A percentile compares a stretch with the other conserved stretches of the same genome.
Conservation (phyloP, 495 filamentous ascomycete species). For the Physcia stellaris region DNA sequence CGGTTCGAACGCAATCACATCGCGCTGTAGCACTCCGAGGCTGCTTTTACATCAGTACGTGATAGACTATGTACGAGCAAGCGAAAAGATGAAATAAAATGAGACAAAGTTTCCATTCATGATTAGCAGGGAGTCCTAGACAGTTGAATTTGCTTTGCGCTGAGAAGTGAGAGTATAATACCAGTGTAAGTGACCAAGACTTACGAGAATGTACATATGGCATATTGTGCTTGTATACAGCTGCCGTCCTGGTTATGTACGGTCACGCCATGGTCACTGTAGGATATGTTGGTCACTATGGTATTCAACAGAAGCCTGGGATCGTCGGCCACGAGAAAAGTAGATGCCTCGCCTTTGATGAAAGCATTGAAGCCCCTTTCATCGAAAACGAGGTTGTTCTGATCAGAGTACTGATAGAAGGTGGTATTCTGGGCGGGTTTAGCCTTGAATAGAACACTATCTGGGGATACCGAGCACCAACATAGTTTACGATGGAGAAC, state of each 20-base stretch:
- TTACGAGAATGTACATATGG: constrained; percentile 43
- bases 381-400: constrained; percentile 56
- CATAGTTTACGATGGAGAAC: constrained; percentile 28
- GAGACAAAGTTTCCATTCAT: no score
- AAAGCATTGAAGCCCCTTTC: constrained; percentile 53
- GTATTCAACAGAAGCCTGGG: constrained; percentile 45
- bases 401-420: constrained; percentile 36
- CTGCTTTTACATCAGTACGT: constrained; percentile 5
- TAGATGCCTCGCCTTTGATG: constrained; percentile 45
- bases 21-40: constrained; percentile 55
- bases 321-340: constrained; percentile 44
- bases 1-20: constrained; percentile 46
- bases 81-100: no score
- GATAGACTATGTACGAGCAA: no score
- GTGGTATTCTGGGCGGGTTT: constrained; percentile 23
- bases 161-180: neutral
- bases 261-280: constrained; percentile 39
- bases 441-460: neutral
- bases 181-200: neutral
- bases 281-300: constrained; percentile 43
- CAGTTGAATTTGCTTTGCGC: no score
- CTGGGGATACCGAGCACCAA: constrained; percentile 1
- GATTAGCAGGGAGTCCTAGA: no score
- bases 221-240: constrained; percentile 48
- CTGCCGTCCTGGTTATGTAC: constrained; percentile 40